phyloP scores from a whole-genome alignment of 768 basidiomycete species.

The Strobilomyces confusus region DNA sequence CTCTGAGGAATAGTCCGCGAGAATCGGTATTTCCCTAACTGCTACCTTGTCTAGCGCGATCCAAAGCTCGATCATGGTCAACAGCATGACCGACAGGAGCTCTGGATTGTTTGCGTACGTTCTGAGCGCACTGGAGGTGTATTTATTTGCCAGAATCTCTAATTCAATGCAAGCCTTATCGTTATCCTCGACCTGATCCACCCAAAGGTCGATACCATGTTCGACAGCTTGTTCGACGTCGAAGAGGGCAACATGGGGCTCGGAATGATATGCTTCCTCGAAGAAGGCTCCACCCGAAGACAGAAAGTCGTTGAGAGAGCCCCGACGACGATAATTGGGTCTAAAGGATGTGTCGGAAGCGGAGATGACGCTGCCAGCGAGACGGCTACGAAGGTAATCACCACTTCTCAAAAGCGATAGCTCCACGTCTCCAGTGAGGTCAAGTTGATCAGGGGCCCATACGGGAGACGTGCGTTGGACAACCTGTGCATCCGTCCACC shows the following conservation, averaged over 20 bases:
- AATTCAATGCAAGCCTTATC: conserved; percentile 26
- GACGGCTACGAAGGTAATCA: conserved; percentile 24
- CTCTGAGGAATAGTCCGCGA: conserved; percentile 44
- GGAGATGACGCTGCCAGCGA: background rate
- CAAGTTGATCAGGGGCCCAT: conserved; percentile 31
- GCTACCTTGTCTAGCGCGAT: conserved; percentile 40
- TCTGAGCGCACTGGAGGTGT: conserved; percentile 24
- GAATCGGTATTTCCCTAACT: conserved; percentile 33
- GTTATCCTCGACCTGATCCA: conserved; percentile 15
- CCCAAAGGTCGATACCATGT: conserved; percentile 33
- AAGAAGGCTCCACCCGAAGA: conserved; percentile 13
- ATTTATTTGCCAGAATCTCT: conserved; percentile 23
- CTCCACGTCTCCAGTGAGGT: conserved; percentile 29
- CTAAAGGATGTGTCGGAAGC: background rate
- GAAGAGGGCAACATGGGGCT: conserved; percentile 23
- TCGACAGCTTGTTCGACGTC: conserved; percentile 38
- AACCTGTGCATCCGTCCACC: conserved; percentile 34
- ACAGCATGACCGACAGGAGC: conserved; percentile 36
- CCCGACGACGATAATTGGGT: conserved; percentile 7
- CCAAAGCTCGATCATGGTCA: conserved; percentile 47
- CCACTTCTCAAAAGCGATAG: conserved; percentile 32
- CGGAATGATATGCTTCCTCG: conserved; percentile 2
- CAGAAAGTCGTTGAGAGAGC: conserved; percentile 17
- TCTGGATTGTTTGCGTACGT: conserved; percentile 36
- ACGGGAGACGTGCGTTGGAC: conserved; percentile 24